These are phyloP conservation scores for Kregervanrija delftensis DNA, from an alignment of 805 yeast genomes.

Conservation along the genomic window DNA sequence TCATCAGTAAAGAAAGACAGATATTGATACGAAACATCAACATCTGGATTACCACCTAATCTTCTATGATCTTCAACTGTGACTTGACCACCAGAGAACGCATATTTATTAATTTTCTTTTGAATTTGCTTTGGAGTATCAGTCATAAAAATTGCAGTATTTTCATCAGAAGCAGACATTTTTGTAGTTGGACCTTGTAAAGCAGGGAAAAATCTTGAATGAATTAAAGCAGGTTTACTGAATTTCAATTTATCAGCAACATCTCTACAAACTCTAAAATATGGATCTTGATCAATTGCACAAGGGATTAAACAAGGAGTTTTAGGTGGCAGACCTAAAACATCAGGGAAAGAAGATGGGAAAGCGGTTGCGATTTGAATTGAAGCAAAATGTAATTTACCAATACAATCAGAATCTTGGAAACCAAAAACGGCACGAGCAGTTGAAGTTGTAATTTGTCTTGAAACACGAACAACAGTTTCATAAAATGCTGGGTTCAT, in stretches of 20 bases:
- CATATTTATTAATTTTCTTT: slow-evolving; percentile 93
- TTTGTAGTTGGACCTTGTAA: slow-evolving; percentile 93
- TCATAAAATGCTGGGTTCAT: slow-evolving; percentile 94
- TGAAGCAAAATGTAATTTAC: slow-evolving; percentile 90
- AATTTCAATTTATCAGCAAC: slow-evolving; percentile 91
- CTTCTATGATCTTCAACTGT: slow-evolving; percentile 85
- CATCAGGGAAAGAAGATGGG: slow-evolving; percentile 93
- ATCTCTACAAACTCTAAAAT: slow-evolving; percentile 94
- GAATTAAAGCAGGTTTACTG: slow-evolving; percentile 86
- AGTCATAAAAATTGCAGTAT: slow-evolving; percentile 89
- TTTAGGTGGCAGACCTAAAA: slow-evolving; percentile 77
- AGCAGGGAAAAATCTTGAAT: slow-evolving; percentile 96
- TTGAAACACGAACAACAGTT: slow-evolving; percentile 83
- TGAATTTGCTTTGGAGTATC: slow-evolving; percentile 89
- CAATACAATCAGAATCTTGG: slow-evolving; percentile 90
- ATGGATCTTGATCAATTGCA: slow-evolving; percentile 99
- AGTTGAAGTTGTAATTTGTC: slow-evolving; percentile 95
- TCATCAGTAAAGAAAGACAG: slow-evolving; percentile 84
- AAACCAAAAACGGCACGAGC: slow-evolving; percentile 97
- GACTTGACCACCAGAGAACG: slow-evolving; percentile 90
- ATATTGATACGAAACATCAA: slow-evolving; percentile 93
- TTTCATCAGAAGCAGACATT: slow-evolving; percentile 93
- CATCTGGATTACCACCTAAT: slow-evolving; percentile 89
- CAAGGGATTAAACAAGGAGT: slow-evolving; percentile 97
- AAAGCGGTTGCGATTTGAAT: slow-evolving; percentile 95